Percentiles rank a stretch among this genome's conserved stretches.
These are phyloP conservation scores for Gomphus sp. DNA, from an alignment of 1,284 basidiomycete species.

Conservation along the genomic window DNA sequence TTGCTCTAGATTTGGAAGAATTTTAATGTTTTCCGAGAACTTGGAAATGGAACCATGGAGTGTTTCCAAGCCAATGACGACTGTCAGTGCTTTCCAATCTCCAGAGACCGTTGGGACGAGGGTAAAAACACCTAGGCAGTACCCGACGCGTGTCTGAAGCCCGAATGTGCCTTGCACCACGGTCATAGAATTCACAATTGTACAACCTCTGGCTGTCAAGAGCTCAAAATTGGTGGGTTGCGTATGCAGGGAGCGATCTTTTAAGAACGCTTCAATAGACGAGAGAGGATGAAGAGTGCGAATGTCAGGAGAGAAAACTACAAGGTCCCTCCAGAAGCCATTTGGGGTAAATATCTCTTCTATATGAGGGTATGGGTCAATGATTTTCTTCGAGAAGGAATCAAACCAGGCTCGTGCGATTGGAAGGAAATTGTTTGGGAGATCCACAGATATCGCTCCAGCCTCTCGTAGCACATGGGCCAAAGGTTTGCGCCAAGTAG, in stretches of 20 bases:
- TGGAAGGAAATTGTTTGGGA: not conserved
- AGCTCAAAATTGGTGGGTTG: not conserved
- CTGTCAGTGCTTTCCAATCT: constrained; percentile 15
- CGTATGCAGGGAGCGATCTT: not conserved
- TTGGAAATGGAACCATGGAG: constrained; percentile 1
- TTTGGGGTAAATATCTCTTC: not conserved
- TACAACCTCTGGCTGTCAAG: not conserved
- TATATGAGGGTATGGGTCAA: not conserved
- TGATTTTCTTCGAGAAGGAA: not conserved
- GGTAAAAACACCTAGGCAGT: constrained; percentile 14
- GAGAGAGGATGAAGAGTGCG: constrained; percentile 10
- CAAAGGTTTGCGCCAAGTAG: not conserved
- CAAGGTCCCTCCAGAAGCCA: constrained; percentile 14
- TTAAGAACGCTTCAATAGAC: constrained; percentile 9
- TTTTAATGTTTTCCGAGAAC: not conserved
- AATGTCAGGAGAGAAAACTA: constrained; percentile 14
- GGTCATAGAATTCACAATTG: not conserved
- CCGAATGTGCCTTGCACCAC: constrained; percentile 14
- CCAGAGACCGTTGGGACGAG: constrained; percentile 3
- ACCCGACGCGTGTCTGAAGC: constrained; percentile 13
- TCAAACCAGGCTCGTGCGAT: not conserved
- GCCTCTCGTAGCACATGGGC: not conserved
- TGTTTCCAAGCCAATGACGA: constrained; percentile 14
- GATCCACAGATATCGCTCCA: not conserved
- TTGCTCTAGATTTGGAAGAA: not conserved